phyloP scores from a whole-genome alignment of 108 stramenopile genomes.

The Schizochytrium sp. region DNA sequence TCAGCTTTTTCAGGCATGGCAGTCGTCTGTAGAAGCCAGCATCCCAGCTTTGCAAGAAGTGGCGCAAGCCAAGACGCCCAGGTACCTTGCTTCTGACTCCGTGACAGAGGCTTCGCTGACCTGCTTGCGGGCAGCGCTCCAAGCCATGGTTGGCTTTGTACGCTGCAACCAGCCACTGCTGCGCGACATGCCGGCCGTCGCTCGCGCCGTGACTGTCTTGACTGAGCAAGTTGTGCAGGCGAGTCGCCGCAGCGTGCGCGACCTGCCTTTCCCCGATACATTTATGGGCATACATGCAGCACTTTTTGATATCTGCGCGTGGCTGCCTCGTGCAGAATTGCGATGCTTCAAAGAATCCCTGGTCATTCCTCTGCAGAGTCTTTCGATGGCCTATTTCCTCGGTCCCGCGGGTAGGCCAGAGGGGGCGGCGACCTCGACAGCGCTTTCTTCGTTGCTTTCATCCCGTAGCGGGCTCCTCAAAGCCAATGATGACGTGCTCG shows the following conservation, averaged over 20 bases:
- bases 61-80: neutral
- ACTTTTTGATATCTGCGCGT: neutral
- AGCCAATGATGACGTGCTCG: neutral
- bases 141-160: neutral
- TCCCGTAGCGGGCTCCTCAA: neutral
- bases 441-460: neutral
- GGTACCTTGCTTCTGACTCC: neutral
- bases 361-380: neutral
- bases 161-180: neutral
- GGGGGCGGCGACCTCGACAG: neutral
- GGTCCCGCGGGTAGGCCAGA: neutral
- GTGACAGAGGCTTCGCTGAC: neutral
- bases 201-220: neutral
- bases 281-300: neutral
- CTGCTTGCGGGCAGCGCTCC: neutral
- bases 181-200: neutral
- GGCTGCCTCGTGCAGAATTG: neutral
- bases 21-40: neutral
- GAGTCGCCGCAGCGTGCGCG: neutral
- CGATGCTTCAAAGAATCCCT: neutral
- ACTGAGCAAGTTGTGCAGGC: neutral
- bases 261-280: neutral
- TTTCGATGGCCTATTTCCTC: neutral
- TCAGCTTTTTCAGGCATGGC: constrained; percentile 6
- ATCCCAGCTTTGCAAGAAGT: neutral